phyloP scores from a whole-genome alignment of 2,329 filamentous ascomycete species.

The Penicillium sclerotiorum region DNA sequence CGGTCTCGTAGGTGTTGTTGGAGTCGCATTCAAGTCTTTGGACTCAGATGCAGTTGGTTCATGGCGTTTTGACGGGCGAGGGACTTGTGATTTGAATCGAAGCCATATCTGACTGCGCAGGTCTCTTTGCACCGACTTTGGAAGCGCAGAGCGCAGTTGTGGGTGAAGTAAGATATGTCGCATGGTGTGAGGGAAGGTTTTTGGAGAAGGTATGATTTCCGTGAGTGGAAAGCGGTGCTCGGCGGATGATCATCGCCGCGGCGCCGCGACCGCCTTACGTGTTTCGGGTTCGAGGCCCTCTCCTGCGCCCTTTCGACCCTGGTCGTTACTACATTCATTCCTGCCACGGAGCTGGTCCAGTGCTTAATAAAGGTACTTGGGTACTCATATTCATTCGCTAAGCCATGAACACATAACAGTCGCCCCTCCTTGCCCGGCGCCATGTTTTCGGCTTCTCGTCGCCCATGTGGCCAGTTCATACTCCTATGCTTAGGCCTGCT shows the following conservation, averaged over 20 bases:
- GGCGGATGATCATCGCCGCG: too few relatives aligned
- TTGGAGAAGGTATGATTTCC: constrained; percentile 5
- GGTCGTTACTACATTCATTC: too few relatives aligned
- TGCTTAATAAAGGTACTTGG: too few relatives aligned
- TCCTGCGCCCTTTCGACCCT: background rate
- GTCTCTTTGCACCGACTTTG: constrained; percentile 28
- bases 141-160: constrained; percentile 32
- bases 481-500: constrained; percentile 29
- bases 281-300: background rate
- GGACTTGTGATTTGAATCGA: constrained; percentile 33
- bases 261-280: constrained; percentile 11
- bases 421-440: constrained; percentile 8
- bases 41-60: constrained; percentile 19
- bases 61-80: constrained; percentile 27
- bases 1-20: constrained; percentile 12
- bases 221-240: constrained; percentile 9
- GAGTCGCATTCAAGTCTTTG: constrained; percentile 20
- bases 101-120: constrained; percentile 29
- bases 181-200: constrained; percentile 23
- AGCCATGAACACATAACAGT: constrained; percentile 18
- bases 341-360: constrained; percentile 11
- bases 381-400: background rate
- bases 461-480: constrained; percentile 28
- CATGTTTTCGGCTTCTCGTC: constrained; percentile 35
- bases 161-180: constrained; percentile 33